Evolutionary conservation across 495 filamentous ascomycete genomes (phyloP).

Genomic region (Pseudotulostoma volvatum): DNA sequence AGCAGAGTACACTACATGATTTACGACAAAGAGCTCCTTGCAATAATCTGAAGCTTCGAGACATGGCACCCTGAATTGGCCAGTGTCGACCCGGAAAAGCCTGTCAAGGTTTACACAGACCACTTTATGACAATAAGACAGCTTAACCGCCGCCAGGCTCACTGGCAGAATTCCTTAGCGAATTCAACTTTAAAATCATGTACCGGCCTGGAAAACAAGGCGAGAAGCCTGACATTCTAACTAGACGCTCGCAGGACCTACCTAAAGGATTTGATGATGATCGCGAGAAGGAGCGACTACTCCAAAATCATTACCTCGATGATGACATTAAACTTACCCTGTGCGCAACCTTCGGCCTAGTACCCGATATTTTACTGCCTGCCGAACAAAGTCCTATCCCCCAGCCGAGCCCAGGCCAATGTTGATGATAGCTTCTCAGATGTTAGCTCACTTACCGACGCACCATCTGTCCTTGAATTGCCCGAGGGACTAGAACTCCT

Average conservation of each 20-base stretch:
- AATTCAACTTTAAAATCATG: conserved; percentile 8
- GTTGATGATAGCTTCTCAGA: background rate
- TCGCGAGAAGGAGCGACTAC: too few species aligned
- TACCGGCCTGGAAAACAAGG: conserved; percentile 1
- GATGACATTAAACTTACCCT: background rate
- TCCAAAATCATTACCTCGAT: background rate
- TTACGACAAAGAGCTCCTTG: conserved; percentile 16
- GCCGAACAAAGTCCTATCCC: too few species aligned
- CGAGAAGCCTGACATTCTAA: background rate
- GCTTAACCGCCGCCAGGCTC: too few species aligned
- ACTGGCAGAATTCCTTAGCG: too few species aligned
- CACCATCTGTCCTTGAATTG: background rate
- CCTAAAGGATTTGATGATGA: too few species aligned
- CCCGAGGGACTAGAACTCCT: background rate
- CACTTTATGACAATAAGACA: conserved; percentile 11
- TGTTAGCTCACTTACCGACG: background rate
- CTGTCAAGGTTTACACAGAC: conserved; percentile 6
- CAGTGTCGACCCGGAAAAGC: background rate
- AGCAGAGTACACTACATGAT: conserved; percentile 18
- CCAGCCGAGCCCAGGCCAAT: too few species aligned
- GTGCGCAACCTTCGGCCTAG: background rate
- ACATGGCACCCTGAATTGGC: conserved; percentile 4
- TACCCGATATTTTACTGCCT: too few species aligned
- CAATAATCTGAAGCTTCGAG: conserved; percentile 14
- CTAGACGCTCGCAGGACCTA: too few species aligned